Percentiles rank a stretch among this genome's conserved stretches.
Evolutionary conservation across 2,329 filamentous ascomycete species (phyloP).

Genomic region (Xylariaceae sp.): DNA sequence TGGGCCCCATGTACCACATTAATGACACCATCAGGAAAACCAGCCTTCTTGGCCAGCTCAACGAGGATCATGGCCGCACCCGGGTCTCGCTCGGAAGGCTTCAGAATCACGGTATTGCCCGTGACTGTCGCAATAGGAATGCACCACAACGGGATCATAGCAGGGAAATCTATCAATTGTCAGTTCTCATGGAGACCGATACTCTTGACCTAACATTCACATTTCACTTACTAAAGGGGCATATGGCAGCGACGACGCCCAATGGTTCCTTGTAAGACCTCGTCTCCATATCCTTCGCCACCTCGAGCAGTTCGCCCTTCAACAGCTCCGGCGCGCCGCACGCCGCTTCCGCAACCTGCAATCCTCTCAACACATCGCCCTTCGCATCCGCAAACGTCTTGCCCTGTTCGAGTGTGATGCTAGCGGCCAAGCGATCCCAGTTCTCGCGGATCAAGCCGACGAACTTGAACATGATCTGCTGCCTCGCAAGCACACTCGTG

Average conservation of each 20-base stretch:
- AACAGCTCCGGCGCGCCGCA: constrained; percentile 80
- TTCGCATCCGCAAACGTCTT: constrained; percentile 85
- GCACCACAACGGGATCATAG: constrained; percentile 92
- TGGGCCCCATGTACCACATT: constrained; percentile 83
- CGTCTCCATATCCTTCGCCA: constrained; percentile 89
- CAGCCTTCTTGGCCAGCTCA: constrained; percentile 77
- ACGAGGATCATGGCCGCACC: constrained; percentile 85
- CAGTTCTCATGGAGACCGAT: neutral
- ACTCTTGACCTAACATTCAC: neutral
- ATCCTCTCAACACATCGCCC: constrained; percentile 78
- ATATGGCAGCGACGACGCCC: constrained; percentile 81
- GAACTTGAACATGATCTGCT: constrained; percentile 89
- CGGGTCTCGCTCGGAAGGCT: constrained; percentile 84
- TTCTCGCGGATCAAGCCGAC: constrained; percentile 78
- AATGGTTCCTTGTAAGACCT: constrained; percentile 79
- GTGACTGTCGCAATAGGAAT: constrained; percentile 84
- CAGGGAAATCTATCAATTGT: constrained; percentile 71
- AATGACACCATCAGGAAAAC: constrained; percentile 79
- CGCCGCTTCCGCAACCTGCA: constrained; percentile 84
- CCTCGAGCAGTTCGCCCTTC: constrained; percentile 82
- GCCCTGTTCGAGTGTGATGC: constrained; percentile 85
- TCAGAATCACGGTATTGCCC: constrained; percentile 82
- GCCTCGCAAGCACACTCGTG: constrained; percentile 72
- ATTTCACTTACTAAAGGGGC: constrained; percentile 76
- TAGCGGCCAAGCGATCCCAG: constrained; percentile 82